A percentile compares a stretch with the other conserved stretches of the same genome.
Conservation (phyloP, 768 basidiomycete species). For the Chalciporus pseudorubinellus region DNA sequence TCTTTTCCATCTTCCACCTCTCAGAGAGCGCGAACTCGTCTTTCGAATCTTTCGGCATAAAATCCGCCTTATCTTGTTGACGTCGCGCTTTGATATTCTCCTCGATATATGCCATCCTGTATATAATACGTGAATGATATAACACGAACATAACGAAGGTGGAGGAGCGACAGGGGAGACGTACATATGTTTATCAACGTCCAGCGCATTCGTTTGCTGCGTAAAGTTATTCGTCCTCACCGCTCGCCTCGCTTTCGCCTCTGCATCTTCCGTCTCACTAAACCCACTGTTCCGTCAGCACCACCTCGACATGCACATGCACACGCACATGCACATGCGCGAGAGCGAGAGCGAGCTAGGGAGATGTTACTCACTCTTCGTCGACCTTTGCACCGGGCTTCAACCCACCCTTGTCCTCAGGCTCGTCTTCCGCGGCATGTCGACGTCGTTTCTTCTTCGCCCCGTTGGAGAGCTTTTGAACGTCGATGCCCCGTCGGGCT, state of each 20-base stretch:
- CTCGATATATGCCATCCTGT: constrained; percentile 99
- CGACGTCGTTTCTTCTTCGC: constrained; percentile 70
- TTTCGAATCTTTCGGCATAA: constrained; percentile 49
- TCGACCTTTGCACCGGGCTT: constrained; percentile 45
- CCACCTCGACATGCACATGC: too few species aligned
- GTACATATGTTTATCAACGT: constrained; percentile 98
- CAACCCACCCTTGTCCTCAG: constrained; percentile 55
- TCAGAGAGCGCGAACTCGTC: constrained; percentile 76
- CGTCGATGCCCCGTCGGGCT: constrained; percentile 80
- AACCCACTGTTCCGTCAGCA: not conserved
- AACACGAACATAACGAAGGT: too few species aligned
- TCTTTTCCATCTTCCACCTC: constrained; percentile 59
- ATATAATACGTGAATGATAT: too few species aligned
- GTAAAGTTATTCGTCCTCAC: constrained; percentile 93
- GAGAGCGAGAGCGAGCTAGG: not conserved
- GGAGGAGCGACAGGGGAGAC: constrained; percentile 27
- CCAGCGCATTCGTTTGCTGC: constrained; percentile 91
- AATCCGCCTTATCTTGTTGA: constrained; percentile 47
- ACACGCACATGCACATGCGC: too few species aligned
- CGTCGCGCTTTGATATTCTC: constrained; percentile 81
- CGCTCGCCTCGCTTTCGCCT: constrained; percentile 67
- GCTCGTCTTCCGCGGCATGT: constrained; percentile 36
- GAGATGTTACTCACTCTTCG: constrained; percentile 47
- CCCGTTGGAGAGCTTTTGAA: constrained; percentile 79
- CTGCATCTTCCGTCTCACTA: constrained; percentile 64